These are phyloP conservation scores for Scytalidium sp. DNA, from an alignment of 2,329 filamentous ascomycete species.

Conservation along the genomic window DNA sequence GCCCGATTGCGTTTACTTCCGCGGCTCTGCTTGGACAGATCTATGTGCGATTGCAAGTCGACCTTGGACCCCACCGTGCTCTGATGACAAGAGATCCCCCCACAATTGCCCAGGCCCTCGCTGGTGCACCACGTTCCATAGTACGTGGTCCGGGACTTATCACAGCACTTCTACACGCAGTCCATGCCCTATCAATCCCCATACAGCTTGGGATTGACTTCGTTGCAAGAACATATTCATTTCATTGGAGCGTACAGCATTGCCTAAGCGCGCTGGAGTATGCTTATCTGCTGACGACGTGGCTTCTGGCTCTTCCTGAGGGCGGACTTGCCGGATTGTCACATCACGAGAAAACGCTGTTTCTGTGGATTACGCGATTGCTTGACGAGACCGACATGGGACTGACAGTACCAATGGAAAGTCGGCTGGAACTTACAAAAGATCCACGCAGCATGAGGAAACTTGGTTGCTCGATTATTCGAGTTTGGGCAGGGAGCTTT, in stretches of 20 bases:
- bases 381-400: constrained; percentile 62
- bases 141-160: constrained; percentile 58
- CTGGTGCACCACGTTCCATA: constrained; percentile 53
- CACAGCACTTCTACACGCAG: constrained; percentile 63
- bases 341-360: constrained; percentile 47
- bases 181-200: constrained; percentile 65
- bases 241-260: constrained; percentile 60
- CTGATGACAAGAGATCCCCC: constrained; percentile 63
- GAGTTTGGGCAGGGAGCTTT: constrained; percentile 60
- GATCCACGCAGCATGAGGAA: constrained; percentile 34
- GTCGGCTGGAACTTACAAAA: neutral
- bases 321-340: constrained; percentile 27
- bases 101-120: constrained; percentile 58
- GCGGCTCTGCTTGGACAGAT: constrained; percentile 58
- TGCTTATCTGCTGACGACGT: constrained; percentile 57
- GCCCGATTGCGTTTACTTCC: constrained; percentile 63
- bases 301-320: neutral
- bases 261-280: constrained; percentile 61
- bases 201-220: constrained; percentile 64
- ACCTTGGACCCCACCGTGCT: constrained; percentile 58
- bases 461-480: constrained; percentile 54
- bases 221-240: constrained; percentile 57
- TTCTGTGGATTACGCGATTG: constrained; percentile 56
- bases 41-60: constrained; percentile 64
- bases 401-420: constrained; percentile 36